Conservation (phyloP, 257 asterid species). For the Cynanchum wilfordii region DNA sequence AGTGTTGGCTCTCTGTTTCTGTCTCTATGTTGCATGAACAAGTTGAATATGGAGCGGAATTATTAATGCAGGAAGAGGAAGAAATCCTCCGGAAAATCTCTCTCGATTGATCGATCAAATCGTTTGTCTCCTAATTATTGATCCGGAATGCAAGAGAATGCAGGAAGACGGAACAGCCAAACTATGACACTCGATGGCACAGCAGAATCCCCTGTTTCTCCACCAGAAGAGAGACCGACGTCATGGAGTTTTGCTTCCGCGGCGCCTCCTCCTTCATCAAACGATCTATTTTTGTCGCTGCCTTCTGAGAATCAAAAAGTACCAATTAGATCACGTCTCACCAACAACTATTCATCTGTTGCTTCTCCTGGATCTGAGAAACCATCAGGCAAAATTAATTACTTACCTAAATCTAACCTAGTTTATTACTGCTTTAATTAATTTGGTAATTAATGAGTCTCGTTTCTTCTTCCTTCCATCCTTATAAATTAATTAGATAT, state of each 20-base stretch:
- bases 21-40: neutral
- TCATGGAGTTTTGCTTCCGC: constrained; percentile 35
- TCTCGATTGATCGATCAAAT: too few species aligned
- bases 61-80: constrained; percentile 49
- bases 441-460: neutral
- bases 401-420: too few species aligned
- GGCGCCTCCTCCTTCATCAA: neutral
- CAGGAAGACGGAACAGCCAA: constrained; percentile 12
- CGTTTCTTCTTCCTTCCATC: neutral
- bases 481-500: constrained; percentile 33
- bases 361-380: constrained; percentile 18
- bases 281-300: too few species aligned
- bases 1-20: neutral
- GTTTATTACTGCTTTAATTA: neutral
- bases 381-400: constrained; percentile 35
- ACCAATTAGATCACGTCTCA: constrained; percentile 18
- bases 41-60: constrained; percentile 32
- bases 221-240: neutral
- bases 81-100: constrained; percentile 11
- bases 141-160: constrained; percentile 29
- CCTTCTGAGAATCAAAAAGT: constrained; percentile 2
- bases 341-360: constrained; percentile 12
- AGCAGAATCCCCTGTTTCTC: neutral
- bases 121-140: constrained; percentile 2
- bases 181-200: constrained; percentile 14